Percentiles rank a stretch among this genome's conserved stretches.
These are phyloP conservation scores for Rosa persica DNA, from an alignment of 306 rosid genomes.

Conservation along the genomic window DNA sequence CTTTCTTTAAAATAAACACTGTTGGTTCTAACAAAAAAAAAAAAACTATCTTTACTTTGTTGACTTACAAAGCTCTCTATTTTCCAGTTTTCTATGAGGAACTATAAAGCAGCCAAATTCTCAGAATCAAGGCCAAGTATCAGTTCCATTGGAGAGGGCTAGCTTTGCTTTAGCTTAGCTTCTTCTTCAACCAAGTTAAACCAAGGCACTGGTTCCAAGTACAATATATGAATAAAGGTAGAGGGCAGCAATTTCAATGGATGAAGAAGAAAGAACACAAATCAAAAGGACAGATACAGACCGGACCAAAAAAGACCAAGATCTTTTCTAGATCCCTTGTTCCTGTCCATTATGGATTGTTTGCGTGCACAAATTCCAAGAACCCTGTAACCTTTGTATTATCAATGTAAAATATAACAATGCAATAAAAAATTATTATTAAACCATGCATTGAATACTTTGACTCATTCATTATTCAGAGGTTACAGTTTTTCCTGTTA, in stretches of 20 bases:
- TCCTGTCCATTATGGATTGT: conserved; percentile 32
- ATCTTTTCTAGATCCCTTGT: conserved; percentile 65
- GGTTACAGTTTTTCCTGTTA: conserved; percentile 61
- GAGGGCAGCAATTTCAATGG: conserved; percentile 33
- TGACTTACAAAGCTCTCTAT: not conserved
- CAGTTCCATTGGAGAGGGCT: conserved; percentile 20
- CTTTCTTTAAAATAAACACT: not conserved
- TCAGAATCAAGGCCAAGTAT: not conserved
- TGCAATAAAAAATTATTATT: not conserved
- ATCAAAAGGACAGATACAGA: conserved; percentile 40
- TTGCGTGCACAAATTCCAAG: conserved; percentile 59
- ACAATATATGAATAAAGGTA: conserved; percentile 56
- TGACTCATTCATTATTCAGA: conserved; percentile 24
- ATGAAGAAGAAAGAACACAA: conserved; percentile 39
- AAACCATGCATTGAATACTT: not conserved
- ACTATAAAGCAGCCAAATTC: not conserved
- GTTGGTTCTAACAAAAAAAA: not conserved
- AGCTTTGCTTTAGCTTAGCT: not conserved
- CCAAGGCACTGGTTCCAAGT: conserved; percentile 32
- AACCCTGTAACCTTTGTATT: conserved; percentile 25
- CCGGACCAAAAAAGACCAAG: conserved; percentile 62
- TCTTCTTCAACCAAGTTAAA: not conserved
- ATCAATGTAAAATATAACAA: conserved; percentile 2
- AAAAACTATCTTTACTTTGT: not conserved
- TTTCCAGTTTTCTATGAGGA: not conserved